Evolutionary conservation across 305 asterid species (phyloP), one percentile per base, ranked within the genome.

Genomic region (Solanum chacoense): DNA sequence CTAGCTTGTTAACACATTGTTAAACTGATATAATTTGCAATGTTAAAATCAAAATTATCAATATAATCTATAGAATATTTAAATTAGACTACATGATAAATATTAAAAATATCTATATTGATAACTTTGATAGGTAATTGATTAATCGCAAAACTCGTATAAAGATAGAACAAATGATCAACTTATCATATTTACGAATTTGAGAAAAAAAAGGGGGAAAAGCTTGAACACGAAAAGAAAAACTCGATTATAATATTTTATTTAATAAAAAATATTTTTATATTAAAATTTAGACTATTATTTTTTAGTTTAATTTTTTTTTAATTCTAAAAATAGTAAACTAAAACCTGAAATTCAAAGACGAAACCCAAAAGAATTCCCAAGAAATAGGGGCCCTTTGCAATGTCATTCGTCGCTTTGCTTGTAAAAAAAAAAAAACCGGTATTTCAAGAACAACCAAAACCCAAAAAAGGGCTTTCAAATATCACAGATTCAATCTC

Each of bases 391-490:
- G 81, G 83, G 31, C 42, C 72, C 29, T 83, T 11, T 10, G 28
- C 72, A 86, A 88, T 55, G 90, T 87, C 92, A 90, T 91, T 84
- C 87, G 65, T 90, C 87, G 38, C 92, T 89, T 91, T 89, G 42
- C 91, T 93, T 90, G 91, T 85, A 84, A 87, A 89, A 80, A 50
- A 45, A 80, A 50, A 34, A 40, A 38, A 77, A 69, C 55, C 83
- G 74, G 69, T 50, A 55, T 74, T 34, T 59, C 85, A 87, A 76
- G 84, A 74, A 42, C 55, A 87, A 42, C 11, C 74, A 72, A 88
- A 89, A 86, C 32, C 89, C 65, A 10, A 75, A 65, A 87, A 87
- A 22, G 74, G 34, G 81, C 87, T 14, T 71, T 69, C 84, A 9
- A 45, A 22, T n/a, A 16, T 42, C 74, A 72, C 50, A 73, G 29